A percentile compares a stretch with the other conserved stretches of the same genome.
These are phyloP conservation scores for Termitomyces titanicus DNA, from an alignment of 768 basidiomycete genomes.

Conservation along the genomic window DNA sequence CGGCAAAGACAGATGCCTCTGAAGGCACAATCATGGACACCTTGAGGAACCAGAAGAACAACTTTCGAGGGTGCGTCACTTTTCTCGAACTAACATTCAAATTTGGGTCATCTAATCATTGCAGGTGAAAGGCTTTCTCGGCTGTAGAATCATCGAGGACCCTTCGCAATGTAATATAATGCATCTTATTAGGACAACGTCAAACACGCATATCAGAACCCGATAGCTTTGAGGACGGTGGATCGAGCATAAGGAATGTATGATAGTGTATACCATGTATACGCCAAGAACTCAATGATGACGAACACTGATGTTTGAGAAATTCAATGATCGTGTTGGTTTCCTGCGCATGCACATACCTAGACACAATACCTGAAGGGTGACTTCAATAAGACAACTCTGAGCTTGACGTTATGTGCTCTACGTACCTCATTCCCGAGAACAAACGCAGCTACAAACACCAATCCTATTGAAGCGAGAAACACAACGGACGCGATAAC, in stretches of 20 bases:
- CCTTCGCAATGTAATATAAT: not conserved
- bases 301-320: conserved; percentile 64
- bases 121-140: conserved; percentile 5
- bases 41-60: conserved; percentile 83
- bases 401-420: not conserved
- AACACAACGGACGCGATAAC: conserved; percentile 78
- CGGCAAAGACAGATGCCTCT: conserved; percentile 36
- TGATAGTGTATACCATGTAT: conserved; percentile 82
- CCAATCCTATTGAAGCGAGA: conserved; percentile 73
- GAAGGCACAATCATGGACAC: conserved; percentile 66
- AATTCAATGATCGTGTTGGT: no score
- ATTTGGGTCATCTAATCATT: not conserved
- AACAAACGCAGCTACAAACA: conserved; percentile 86
- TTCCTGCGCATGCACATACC: conserved; percentile 37
- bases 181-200: no score
- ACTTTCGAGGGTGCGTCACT: conserved; percentile 56
- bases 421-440: conserved; percentile 57
- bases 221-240: conserved; percentile 65
- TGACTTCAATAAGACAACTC: not conserved
- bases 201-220: conserved; percentile 36
- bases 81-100: not conserved
- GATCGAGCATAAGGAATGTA: conserved; percentile 91
- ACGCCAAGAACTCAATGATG: conserved; percentile 87
- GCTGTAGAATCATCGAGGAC: not conserved
- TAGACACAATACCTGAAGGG: conserved; percentile 58